phyloP scores from a whole-genome alignment of 306 rosid genomes.

The Medicago arabica region DNA sequence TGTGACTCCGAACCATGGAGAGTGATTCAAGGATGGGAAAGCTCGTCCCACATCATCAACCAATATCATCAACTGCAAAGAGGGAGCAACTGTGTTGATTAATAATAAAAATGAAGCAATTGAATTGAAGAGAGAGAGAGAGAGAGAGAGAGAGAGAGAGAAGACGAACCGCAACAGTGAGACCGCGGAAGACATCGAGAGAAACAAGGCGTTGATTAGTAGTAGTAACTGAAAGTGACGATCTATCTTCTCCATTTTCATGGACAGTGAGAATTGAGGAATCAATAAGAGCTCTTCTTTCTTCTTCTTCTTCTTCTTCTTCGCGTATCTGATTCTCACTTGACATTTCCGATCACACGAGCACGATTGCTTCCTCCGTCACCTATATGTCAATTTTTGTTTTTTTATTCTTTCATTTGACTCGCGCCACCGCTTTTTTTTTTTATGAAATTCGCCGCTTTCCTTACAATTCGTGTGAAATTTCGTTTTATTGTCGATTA shows the following conservation, averaged over 20 bases:
- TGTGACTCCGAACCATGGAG: constrained; percentile 85
- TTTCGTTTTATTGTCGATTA: too few relatives aligned
- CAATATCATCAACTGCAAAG: constrained; percentile 71
- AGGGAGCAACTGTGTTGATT: too few relatives aligned
- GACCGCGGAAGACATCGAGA: constrained; percentile 85
- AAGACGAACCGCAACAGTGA: constrained; percentile 68
- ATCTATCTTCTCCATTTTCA: constrained; percentile 35
- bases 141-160: constrained; percentile 38
- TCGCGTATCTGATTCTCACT: constrained; percentile 33
- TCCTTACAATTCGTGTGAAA: too few relatives aligned
- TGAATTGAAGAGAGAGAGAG: constrained; percentile 23
- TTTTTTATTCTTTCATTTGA: too few relatives aligned
- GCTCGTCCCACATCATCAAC: constrained; percentile 79
- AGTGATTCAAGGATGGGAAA: constrained; percentile 77
- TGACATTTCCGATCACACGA: constrained; percentile 46
- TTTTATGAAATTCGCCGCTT: too few relatives aligned
- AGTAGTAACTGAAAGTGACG: background rate
- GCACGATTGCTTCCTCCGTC: too few relatives aligned
- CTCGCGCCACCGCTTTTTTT: too few relatives aligned
- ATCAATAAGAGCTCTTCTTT: constrained; percentile 48
- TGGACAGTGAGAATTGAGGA: constrained; percentile 34
- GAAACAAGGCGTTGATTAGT: constrained; percentile 69
- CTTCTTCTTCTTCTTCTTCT: constrained; percentile 30
- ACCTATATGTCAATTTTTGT: too few relatives aligned
- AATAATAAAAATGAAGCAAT: too few relatives aligned